Conservation (phyloP, 1,139 yeast genomes). For the Zygoascus sp. region DNA sequence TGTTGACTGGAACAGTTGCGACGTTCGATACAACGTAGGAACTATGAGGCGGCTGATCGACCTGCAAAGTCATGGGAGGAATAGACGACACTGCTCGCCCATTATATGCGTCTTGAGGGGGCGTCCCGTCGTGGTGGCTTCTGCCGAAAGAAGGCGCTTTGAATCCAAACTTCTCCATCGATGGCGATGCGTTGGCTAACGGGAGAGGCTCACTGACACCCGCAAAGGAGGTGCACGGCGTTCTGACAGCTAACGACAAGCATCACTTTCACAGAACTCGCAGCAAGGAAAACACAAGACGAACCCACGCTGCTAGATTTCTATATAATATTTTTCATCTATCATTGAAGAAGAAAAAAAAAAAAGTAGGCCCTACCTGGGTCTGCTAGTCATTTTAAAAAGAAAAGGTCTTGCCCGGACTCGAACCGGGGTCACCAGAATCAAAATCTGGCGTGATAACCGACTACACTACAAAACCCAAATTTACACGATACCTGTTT, state of each 20-base stretch:
- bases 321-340: not conserved
- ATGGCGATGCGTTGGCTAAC: slow-evolving; percentile 3
- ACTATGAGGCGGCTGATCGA: slow-evolving; percentile 29
- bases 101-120: not conserved
- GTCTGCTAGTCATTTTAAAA: no score
- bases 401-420: slow-evolving; percentile 34
- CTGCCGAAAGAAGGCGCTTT: slow-evolving; percentile 15
- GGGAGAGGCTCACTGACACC: slow-evolving; percentile 2
- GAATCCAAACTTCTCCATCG: slow-evolving; percentile 29
- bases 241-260: no score
- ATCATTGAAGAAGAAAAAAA: not conserved
- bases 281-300: not conserved
- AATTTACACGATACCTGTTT: not conserved
- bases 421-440: slow-evolving; percentile 36
- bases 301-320: not conserved
- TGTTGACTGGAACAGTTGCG: slow-evolving; percentile 71
- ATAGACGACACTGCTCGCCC: slow-evolving; percentile 7
- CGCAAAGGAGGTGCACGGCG: no score
- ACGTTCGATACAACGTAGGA: slow-evolving; percentile 33
- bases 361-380: not conserved
- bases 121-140: slow-evolving; percentile 1
- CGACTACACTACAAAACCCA: slow-evolving; percentile 34
- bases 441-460: slow-evolving; percentile 31
- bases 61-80: slow-evolving; percentile 19
- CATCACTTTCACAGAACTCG: not conserved